Base-by-base conservation (phyloP, 2,329 filamentous ascomycete genomes). In the Claviceps lovelessii region DNA sequence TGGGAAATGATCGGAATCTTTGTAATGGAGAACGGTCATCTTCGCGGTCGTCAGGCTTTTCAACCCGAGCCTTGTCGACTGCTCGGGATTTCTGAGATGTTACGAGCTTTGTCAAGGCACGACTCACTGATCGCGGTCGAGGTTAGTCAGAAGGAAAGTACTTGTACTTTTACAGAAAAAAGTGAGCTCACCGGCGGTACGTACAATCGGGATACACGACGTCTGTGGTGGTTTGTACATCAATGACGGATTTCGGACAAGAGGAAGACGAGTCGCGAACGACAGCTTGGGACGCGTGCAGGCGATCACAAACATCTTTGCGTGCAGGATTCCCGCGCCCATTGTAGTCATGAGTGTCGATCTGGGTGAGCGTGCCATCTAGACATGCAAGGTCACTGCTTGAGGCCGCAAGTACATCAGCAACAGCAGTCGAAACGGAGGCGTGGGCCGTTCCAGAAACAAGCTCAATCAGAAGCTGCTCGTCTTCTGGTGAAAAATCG, bases 1-100 rank as follows among this genome's bases (percentile, higher is more conserved):
- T 84, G 0, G 88, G 88, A 55, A 79, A 83, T 1, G 81, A 82
- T 42, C 90, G 84, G 62, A 95, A 95, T 39, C 86, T 81, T 58
- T 89, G 78, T 2, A 96, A 71, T 0, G 90, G 90, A 1, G 77
- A 74, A 23, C 67, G 68, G 2, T 60, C 63, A 52, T 75, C 72
- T 11, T 66, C 58, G 28, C 13, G 11, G 10, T 10, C 35, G 11
- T 49, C 51, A 31, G 53, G 46, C 9, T 47, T 33, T 9, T 6
- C n/a, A 19, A 33, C 31, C 5, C 9, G 13, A 23, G 39, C 29
- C 33, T 39, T 19, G 13, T 3, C 33, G 31, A 19, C 60, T 31
- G 19, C 35, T 55, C 49, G 59, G 56, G 55, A 48, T 61, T 37
- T 2, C 45, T 48, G 3, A 35, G 58, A 39, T 60, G 31, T 8